Base-by-base conservation (phyloP, 1,139 yeast species). In the Yamadazyma diospyri region DNA sequence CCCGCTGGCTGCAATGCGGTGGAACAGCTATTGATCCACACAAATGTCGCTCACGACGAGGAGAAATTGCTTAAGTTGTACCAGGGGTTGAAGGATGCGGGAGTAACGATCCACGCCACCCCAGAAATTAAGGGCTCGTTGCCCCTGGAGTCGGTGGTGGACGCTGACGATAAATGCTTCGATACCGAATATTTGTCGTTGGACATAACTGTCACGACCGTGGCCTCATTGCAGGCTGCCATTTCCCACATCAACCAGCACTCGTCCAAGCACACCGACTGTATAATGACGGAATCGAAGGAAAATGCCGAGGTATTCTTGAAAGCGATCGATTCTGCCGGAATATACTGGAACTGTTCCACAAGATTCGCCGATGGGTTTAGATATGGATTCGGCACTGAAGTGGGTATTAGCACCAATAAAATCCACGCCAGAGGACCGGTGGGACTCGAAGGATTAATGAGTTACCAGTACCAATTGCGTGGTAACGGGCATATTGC, bases 1-100 rank as follows among this genome's bases (percentile, higher is more conserved):
- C 97, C 97, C 26, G 98, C 98, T 10, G 99, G 96, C 6, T 94
- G 99, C 61, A 94, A 94, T 55, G 97, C 98, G 3, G 94, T 77
- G 35, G 99, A 94, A 56, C 87, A 94, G 29, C 61, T 92, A 27
- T 68, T 92, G 39, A 59, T 92, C 32, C 78, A 88, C 56, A 68
- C 72, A 36, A 53, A 69, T 12, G 59, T 84, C n/a, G 57, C 62
- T 10, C 29, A 45, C 2, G 55, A 53, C 6, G 46, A 48, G 6
- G 49, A 56, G 2, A 60, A 71, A 41, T 60, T 78, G 33, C 57
- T 66, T 23, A 51, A 58, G 14, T 50, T 83, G 8, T 58, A 74
- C 21, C 52, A 66, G 24, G 65, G 76, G 5, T 69, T 87, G 32
- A 49, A 70, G 3, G 76, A 67, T 16, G 81, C 81, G n/a, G 76